Percentiles rank a stretch among this genome's conserved stretches.
phyloP scores from a whole-genome alignment of 257 asterid species.

The Lycium barbarum region DNA sequence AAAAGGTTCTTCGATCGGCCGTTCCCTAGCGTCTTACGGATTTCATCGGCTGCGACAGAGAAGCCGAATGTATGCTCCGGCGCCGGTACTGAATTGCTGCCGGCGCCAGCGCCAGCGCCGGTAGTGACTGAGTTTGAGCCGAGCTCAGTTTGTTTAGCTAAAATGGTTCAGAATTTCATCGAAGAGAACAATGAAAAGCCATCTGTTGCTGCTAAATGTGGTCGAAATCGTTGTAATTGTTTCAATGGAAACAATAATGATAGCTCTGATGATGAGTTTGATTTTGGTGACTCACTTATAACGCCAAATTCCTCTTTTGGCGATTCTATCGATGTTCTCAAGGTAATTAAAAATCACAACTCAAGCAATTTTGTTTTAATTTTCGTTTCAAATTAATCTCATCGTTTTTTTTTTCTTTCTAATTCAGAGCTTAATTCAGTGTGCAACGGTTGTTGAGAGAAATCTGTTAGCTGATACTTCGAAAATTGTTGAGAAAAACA shows the following conservation, averaged over 20 bases:
- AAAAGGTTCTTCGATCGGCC: conserved; percentile 93
- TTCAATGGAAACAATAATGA: conserved; percentile 83
- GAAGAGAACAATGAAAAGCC: conserved; percentile 73
- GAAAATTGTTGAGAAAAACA: conserved; percentile 75
- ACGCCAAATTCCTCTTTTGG: conserved; percentile 50
- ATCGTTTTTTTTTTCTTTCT: conserved; percentile 12
- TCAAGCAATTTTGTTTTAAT: not conserved
- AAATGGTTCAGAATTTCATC: conserved; percentile 85
- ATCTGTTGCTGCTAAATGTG: conserved; percentile 51
- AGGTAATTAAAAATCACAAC: conserved; percentile 47
- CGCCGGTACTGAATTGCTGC: conserved; percentile 28
- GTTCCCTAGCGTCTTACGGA: conserved; percentile 64
- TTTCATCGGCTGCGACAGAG: conserved; percentile 54
- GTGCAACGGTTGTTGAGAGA: conserved; percentile 71
- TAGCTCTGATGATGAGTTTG: conserved; percentile 91
- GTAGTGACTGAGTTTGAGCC: conserved; percentile 71
- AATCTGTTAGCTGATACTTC: conserved; percentile 84
- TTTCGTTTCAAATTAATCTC: not conserved
- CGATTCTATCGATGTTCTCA: conserved; percentile 74
- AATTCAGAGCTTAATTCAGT: conserved; percentile 73
- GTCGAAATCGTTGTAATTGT: conserved; percentile 88
- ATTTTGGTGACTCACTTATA: conserved; percentile 57
- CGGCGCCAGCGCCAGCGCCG: too few relatives aligned
- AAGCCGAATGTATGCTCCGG: conserved; percentile 49
- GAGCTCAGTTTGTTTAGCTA: conserved; percentile 83